These are phyloP conservation scores for Epipyxis sp. DNA, from an alignment of 108 stramenopile species.

Conservation along the genomic window DNA sequence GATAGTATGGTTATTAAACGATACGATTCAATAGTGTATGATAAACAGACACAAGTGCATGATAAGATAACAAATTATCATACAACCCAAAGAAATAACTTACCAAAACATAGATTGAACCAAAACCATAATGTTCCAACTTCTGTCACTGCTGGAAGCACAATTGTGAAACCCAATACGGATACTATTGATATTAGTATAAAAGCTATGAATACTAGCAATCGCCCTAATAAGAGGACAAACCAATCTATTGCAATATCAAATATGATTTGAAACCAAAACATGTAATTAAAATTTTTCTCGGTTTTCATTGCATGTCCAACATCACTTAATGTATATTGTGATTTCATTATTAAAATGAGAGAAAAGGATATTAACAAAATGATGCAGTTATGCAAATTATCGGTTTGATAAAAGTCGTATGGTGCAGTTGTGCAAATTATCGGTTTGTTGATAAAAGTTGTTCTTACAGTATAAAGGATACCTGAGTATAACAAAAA, in stretches of 20 bases:
- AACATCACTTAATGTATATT: conserved; percentile 5
- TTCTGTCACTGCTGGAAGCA: not conserved
- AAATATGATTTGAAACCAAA: conserved; percentile 2
- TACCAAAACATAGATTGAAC: not conserved
- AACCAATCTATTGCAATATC: not conserved
- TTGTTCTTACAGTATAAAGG: too few relatives aligned
- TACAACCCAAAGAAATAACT: not conserved
- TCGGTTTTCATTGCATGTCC: not conserved
- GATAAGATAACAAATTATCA: too few relatives aligned
- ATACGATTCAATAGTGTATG: not conserved
- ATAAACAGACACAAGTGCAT: too few relatives aligned
- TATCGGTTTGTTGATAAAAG: too few relatives aligned
- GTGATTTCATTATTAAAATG: too few relatives aligned
- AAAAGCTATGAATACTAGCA: not conserved
- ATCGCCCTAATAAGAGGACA: not conserved
- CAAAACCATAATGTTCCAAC: not conserved
- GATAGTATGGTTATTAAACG: not conserved
- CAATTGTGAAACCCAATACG: not conserved
- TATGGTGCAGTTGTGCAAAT: too few relatives aligned
- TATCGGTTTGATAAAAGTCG: too few relatives aligned
- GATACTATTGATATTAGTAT: not conserved
- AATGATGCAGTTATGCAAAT: too few relatives aligned
- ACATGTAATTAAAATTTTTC: not conserved
- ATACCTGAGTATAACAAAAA: too few relatives aligned
- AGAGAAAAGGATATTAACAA: too few relatives aligned